These are phyloP conservation scores for Scheffersomyces lignicola DNA, from an alignment of 1,139 yeast species.

Conservation along the genomic window DNA sequence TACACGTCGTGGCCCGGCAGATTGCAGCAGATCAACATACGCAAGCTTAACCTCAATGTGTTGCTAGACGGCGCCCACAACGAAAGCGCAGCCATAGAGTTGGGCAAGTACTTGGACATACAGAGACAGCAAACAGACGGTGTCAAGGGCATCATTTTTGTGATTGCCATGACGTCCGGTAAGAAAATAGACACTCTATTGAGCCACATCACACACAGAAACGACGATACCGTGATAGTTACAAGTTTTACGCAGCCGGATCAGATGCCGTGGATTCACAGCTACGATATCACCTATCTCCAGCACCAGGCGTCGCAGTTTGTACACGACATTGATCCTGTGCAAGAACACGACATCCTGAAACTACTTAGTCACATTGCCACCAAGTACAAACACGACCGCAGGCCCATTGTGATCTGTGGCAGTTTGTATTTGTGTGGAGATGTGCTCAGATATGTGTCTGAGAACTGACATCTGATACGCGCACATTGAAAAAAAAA, in stretches of 20 bases:
- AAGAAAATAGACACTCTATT: constrained; percentile 59
- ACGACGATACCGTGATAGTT: constrained; percentile 56
- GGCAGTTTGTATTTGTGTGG: constrained; percentile 81
- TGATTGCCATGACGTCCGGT: constrained; percentile 76
- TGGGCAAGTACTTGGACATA: constrained; percentile 39
- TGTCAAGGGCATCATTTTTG: constrained; percentile 48
- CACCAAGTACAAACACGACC: constrained; percentile 16
- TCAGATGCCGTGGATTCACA: constrained; percentile 88
- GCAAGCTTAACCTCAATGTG: constrained; percentile 29
- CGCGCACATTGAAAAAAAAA: too few species aligned
- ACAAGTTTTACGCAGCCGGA: constrained; percentile 70
- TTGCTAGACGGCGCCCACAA: constrained; percentile 94
- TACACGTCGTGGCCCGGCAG: constrained; percentile 63
- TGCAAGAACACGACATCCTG: constrained; percentile 10
- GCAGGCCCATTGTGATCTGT: constrained; percentile 56
- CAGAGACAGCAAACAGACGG: constrained; percentile 7
- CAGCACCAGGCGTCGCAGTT: constrained; percentile 24
- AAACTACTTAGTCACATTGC: constrained; percentile 19
- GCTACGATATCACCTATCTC: constrained; percentile 40
- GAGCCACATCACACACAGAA: constrained; percentile 43
- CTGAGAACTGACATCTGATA: too few species aligned
- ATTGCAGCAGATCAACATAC: constrained; percentile 44
- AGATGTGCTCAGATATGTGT: constrained; percentile 51
- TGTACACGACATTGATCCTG: constrained; percentile 26
- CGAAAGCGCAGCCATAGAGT: constrained; percentile 73